Evolutionary conservation across 805 yeast species (phyloP), one percentile per base, ranked within the genome.

Genomic region (Ogataea kodamae): DNA sequence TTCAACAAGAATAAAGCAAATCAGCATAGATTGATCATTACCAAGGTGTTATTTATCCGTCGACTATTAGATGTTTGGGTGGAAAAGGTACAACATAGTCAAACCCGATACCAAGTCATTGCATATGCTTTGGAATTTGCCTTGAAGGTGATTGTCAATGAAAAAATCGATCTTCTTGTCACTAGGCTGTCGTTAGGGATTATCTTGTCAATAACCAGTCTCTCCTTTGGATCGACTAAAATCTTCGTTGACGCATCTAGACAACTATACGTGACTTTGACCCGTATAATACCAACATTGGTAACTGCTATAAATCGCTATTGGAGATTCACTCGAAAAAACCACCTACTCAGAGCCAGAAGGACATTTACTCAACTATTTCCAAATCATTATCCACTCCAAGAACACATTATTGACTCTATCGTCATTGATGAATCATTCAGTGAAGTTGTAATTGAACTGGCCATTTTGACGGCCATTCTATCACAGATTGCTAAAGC

Each of bases 381-480:
- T 63, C 95, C 92, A 6, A 65, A 68, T 18, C 56, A 61, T 10
- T 74, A 72, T 49, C 95, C 95, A 11, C 79, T 81, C 50, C 60
- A 61, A 29, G 79, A 76, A 25, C 50, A 67, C 18, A 76, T 89
- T 0, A 72, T 83, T 45, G 95, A 87, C 51, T 80, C 94, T 0
- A 66, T 78, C 26, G 82, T 84, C 12, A 74, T 76, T 42, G 84
- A 80, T 42, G 83, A 78, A 43, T 63, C 69, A 2, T 65, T 82
- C 37, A 85, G 78, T 17, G 96, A 87, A 53, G 66, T 81, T 3
- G 61, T 86, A 34, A 62, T 83, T 25, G 96, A 87, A 52, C 54
- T 85, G 30, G 66, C 81, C 5, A 70, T 80, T 10, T 62, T 82
- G n/a, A 71, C 78, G 35, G 65, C 78, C 10, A 73, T 64, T 48